Evolutionary conservation across 2,329 filamentous ascomycete species (phyloP).

Genomic region (Blumeria hordei): DNA sequence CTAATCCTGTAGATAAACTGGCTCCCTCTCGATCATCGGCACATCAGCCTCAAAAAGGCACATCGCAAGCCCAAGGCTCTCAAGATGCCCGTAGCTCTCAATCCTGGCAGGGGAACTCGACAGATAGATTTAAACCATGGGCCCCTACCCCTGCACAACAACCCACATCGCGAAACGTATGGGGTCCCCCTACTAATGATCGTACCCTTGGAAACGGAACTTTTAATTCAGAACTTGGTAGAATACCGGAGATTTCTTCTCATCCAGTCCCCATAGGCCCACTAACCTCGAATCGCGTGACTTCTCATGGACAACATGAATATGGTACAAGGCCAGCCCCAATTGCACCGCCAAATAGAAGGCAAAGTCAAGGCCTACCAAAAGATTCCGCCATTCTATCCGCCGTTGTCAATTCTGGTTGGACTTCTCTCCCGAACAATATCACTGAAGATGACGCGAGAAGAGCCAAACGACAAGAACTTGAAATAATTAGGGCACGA

Average conservation of each 20-base stretch:
- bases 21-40: slow-evolving; percentile 5
- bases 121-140: slow-evolving; percentile 28
- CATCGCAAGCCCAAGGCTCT: slow-evolving; percentile 15
- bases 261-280: slow-evolving; percentile 16
- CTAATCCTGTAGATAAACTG: slow-evolving; percentile 3
- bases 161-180: slow-evolving; percentile 33
- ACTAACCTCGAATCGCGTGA: slow-evolving; percentile 10
- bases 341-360: slow-evolving; percentile 14
- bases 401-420: slow-evolving; percentile 8
- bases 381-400: slow-evolving; percentile 5
- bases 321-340: slow-evolving; percentile 13
- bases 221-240: slow-evolving; percentile 37
- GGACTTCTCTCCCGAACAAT: slow-evolving; percentile 10
- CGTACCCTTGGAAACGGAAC: slow-evolving; percentile 55
- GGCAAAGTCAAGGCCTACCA: slow-evolving; percentile 2
- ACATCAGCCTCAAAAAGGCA: slow-evolving; percentile 10
- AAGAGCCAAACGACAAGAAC: slow-evolving; percentile 7
- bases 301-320: slow-evolving; percentile 11
- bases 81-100: slow-evolving; percentile 10
- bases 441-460: slow-evolving; percentile 10
- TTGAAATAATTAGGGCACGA: slow-evolving; percentile 8
- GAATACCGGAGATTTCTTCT: slow-evolving; percentile 14
- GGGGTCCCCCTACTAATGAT: slow-evolving; percentile 47
- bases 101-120: slow-evolving; percentile 12
- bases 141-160: slow-evolving; percentile 17